Percentiles rank a stretch among this genome's conserved stretches.
Conservation (phyloP, 148 eudicot genomes). For the Chenopodium berlandieri region DNA sequence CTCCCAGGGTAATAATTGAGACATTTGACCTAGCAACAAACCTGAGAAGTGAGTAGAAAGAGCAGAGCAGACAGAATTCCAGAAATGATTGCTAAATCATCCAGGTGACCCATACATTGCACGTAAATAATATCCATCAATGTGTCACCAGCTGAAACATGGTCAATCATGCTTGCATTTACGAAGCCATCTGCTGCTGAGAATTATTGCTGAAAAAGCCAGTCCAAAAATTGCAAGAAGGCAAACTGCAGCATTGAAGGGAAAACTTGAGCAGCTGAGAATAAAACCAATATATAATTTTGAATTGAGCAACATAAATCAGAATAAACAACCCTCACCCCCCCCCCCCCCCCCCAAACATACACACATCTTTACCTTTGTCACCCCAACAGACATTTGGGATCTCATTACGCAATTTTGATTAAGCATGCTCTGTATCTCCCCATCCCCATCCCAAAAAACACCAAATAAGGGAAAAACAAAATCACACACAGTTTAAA, state of each 20-base stretch:
- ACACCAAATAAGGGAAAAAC: background rate
- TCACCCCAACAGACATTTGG: too few relatives aligned
- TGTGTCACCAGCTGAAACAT: background rate
- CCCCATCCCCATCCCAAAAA: too few relatives aligned
- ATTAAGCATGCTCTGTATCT: too few relatives aligned
- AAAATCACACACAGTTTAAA: background rate
- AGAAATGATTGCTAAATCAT: background rate
- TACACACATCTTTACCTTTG: too few relatives aligned
- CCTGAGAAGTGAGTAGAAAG: background rate
- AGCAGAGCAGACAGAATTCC: background rate
- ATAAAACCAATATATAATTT: too few relatives aligned
- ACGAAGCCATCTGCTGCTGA: constrained; percentile 18
- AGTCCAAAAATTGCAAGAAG: constrained; percentile 20
- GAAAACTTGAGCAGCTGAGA: background rate
- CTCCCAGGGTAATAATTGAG: background rate
- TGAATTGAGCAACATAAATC: background rate
- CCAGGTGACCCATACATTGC: background rate
- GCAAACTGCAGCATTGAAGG: constrained; percentile 24
- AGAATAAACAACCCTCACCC: too few relatives aligned
- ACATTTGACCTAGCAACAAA: background rate
- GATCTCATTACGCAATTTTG: too few relatives aligned
- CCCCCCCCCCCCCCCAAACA: too few relatives aligned
- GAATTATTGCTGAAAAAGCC: background rate
- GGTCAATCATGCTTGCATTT: constrained; percentile 28
- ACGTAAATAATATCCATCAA: background rate